A percentile compares a stretch with the other conserved stretches of the same genome.
Conservation (phyloP, 2,329 filamentous ascomycete genomes). For the Fulvia fulva region DNA sequence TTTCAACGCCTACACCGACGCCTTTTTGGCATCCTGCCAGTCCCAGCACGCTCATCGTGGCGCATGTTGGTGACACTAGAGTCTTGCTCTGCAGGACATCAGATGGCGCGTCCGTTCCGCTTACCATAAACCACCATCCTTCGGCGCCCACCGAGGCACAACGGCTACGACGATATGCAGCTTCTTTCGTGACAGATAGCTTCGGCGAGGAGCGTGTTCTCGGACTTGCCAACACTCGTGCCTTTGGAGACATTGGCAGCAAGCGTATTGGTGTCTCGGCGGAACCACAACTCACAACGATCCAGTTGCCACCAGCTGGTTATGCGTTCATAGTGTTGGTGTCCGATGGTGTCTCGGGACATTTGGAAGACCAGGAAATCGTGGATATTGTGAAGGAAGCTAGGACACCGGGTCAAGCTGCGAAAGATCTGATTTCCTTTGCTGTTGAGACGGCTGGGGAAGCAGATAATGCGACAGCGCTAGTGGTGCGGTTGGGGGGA, state of each 20-base stretch:
- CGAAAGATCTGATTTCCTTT: conserved; percentile 74
- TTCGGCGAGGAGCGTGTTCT: conserved; percentile 96
- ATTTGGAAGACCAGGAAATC: conserved; percentile 86
- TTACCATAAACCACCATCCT: conserved; percentile 91
- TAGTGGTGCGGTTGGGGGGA: conserved; percentile 60
- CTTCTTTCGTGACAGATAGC: conserved; percentile 86
- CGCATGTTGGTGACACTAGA: conserved; percentile 90
- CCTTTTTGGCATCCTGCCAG: conserved; percentile 94
- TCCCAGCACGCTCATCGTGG: conserved; percentile 76
- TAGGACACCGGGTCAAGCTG: conserved; percentile 80
- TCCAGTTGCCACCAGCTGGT: conserved; percentile 77
- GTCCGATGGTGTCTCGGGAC: conserved; percentile 83
- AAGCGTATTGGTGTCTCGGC: conserved; percentile 93
- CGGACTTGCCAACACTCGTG: conserved; percentile 86
- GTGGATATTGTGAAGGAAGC: conserved; percentile 95
- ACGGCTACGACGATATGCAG: conserved; percentile 78
- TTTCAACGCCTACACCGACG: conserved; percentile 84
- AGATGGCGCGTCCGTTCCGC: conserved; percentile 71
- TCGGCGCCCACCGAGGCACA: conserved; percentile 79
- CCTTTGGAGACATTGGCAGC: conserved; percentile 87
- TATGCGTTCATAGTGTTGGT: conserved; percentile 87
- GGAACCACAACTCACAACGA: conserved; percentile 79
- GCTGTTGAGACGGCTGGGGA: conserved; percentile 73
- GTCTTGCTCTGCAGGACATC: conserved; percentile 83
- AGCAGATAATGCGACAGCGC: conserved; percentile 61